phyloP scores from a whole-genome alignment of 805 yeast genomes.

The Candida germanica region DNA sequence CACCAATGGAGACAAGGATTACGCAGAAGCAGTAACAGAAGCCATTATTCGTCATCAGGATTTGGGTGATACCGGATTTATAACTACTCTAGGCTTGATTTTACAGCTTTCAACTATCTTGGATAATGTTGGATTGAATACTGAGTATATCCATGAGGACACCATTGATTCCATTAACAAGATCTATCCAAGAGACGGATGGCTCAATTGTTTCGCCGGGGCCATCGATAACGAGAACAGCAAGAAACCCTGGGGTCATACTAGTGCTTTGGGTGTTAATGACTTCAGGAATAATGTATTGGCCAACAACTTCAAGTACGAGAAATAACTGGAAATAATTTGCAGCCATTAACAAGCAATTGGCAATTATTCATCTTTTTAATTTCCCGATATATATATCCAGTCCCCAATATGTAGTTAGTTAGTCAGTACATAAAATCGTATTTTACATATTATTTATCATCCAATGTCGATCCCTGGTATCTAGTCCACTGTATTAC shows the following conservation, averaged over 20 bases:
- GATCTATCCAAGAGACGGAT: slow-evolving; percentile 24
- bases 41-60: slow-evolving; percentile 36
- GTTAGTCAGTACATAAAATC: too few relatives aligned
- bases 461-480: too few relatives aligned
- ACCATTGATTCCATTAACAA: slow-evolving; percentile 26
- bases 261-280: slow-evolving; percentile 29
- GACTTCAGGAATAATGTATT: slow-evolving; percentile 26
- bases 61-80: slow-evolving; percentile 29
- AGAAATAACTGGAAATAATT: slow-evolving; percentile 13
- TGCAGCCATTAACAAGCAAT: not conserved
- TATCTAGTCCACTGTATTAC: too few relatives aligned
- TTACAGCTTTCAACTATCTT: slow-evolving; percentile 31
- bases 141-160: slow-evolving; percentile 23
- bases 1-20: slow-evolving; percentile 21
- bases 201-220: slow-evolving; percentile 29
- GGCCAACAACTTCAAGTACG: slow-evolving; percentile 22
- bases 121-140: slow-evolving; percentile 30
- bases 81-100: slow-evolving; percentile 30
- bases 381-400: too few relatives aligned
- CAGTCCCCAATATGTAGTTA: too few relatives aligned
- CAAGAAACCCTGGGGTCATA: slow-evolving; percentile 35
- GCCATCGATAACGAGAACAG: slow-evolving; percentile 30
- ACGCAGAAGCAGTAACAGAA: slow-evolving; percentile 34
- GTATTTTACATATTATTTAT: too few relatives aligned
- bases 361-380: not conserved